Evolutionary conservation across 148 eudicot genomes (phyloP), one percentile per base, ranked within the genome.

Genomic region (Polygonum maritimum): DNA sequence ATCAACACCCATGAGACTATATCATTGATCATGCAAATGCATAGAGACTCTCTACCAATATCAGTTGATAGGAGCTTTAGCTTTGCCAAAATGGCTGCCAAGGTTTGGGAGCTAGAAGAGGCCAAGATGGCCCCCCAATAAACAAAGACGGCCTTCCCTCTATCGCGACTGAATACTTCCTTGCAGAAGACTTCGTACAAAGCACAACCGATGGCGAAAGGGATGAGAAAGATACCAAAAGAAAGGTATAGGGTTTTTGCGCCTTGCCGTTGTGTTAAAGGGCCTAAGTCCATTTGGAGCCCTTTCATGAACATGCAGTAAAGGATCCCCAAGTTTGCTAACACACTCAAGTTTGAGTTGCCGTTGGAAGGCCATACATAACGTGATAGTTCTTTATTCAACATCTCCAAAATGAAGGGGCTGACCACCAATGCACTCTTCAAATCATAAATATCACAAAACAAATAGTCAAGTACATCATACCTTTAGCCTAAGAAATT

Each of bases 361-460:
- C 45, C 44, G 2, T 33, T 22, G 14, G n/a, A 22, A 15, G 73
- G 73, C 79, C 79, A 77, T 41, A 85, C 1, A 0, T 3, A 0
- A 2, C 9, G 7, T 3, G 18, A 70, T 7, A 77, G 2, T 0
- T 40, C 10, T 0, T 0, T 0, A 40, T 57, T 19, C 13, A 81
- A 48, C 10, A 6, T 16, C 0, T 16, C 52, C 26, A 80, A 62
- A 0, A 73, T 6, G 19, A 80, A 33, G 4, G 89, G 87, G 60
- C 84, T 81, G 4, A 87, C 57, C 48, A 76, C 51, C 15, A 86
- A 47, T 1, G 80, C 81, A 40, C 87, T 79, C 89, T 86, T 76
- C 78, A 76, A 65, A 35, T 33, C 22, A 0, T 0, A 8, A 3
- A 3, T 2, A 5, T 1, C 36, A 5, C 2, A 18, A 44, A 8